Percentiles rank a stretch among this genome's conserved stretches.
Evolutionary conservation across 2,329 filamentous ascomycete species (phyloP).

Genomic region (Alternaria rosae): DNA sequence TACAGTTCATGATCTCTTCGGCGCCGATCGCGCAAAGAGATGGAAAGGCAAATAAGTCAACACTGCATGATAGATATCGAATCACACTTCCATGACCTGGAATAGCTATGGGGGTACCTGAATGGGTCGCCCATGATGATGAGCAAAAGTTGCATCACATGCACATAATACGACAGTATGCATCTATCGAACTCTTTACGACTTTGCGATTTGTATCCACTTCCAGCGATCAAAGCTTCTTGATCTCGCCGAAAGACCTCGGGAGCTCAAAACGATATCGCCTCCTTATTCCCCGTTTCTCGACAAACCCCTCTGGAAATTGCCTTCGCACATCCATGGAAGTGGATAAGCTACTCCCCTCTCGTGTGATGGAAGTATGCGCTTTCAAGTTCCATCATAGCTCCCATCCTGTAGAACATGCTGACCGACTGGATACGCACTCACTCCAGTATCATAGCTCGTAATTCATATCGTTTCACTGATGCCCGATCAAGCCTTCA

Average conservation of each 20-base stretch:
- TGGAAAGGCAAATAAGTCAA: not conserved
- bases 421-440: not conserved
- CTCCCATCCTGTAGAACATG: not conserved
- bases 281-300: not conserved
- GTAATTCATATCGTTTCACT: not conserved
- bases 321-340: not conserved
- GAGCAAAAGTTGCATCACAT: not conserved
- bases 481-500: not conserved
- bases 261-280: not conserved
- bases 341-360: too few species aligned
- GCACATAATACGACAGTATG: not conserved
- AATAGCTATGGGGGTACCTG: too few species aligned
- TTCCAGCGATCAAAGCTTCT: not conserved
- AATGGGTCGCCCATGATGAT: rapidly evolving
- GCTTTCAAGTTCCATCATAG: not conserved
- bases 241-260: not conserved
- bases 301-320: not conserved
- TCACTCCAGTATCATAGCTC: not conserved
- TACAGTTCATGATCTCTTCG: not conserved
- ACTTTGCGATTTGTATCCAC: not conserved
- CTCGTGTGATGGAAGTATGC: not conserved
- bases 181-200: too few species aligned
- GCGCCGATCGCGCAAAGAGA: not conserved
- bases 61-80: not conserved
- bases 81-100: not conserved